Percentiles rank a stretch among this genome's conserved stretches.
phyloP scores from a whole-genome alignment of 2,329 filamentous ascomycete genomes.

The Sporothrix protearum region DNA sequence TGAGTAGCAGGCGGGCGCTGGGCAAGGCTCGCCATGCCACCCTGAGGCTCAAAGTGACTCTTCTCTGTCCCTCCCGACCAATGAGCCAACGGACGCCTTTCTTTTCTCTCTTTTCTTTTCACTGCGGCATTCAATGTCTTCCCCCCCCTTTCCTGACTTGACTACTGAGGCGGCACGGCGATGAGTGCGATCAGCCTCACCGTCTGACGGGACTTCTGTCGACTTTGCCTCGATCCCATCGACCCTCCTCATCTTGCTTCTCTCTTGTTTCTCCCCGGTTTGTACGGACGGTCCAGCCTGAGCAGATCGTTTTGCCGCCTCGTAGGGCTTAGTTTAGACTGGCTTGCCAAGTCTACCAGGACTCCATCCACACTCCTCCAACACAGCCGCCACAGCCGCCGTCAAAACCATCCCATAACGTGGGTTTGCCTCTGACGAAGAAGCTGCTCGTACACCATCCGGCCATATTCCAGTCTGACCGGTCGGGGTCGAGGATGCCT shows the following conservation, averaged over 20 bases:
- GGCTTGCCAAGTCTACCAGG: background rate
- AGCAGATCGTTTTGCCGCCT: background rate
- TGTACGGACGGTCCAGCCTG: background rate
- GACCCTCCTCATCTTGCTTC: background rate
- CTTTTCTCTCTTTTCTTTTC: background rate
- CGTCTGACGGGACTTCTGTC: slow-evolving; percentile 3
- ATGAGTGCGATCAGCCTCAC: background rate
- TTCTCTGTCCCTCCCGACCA: background rate
- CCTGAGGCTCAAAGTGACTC: slow-evolving; percentile 4
- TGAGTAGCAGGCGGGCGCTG: background rate
- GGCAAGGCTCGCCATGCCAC: background rate
- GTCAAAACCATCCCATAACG: background rate
- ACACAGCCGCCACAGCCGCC: slow-evolving; percentile 7
- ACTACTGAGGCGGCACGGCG: background rate
- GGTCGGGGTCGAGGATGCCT: background rate
- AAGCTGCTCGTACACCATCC: background rate
- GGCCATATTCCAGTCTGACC: background rate
- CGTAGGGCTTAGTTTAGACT: background rate
- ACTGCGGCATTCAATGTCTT: background rate
- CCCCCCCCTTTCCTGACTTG: background rate
- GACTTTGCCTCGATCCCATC: background rate
- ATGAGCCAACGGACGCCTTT: background rate
- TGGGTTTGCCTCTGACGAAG: background rate
- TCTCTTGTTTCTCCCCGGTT: background rate
- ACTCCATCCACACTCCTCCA: background rate